Evolutionary conservation across 371 early-diverging fungal genomes (phyloP).

Genomic region (Apophysomyces trapeziformis): DNA sequence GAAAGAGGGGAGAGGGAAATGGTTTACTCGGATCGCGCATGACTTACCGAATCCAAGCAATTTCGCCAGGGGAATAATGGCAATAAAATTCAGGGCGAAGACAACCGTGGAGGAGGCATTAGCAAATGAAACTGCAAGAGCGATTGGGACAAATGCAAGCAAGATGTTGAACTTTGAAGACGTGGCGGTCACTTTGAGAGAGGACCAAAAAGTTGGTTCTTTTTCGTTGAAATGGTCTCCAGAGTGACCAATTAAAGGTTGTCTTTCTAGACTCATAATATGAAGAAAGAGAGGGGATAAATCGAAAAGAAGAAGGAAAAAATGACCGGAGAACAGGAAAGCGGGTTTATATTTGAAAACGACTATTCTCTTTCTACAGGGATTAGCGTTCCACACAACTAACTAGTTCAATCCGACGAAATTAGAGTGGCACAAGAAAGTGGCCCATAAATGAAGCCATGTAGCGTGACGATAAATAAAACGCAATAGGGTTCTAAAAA

Average conservation of each 20-base stretch:
- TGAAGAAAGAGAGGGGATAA: not conserved
- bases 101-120: slow-evolving; percentile 63
- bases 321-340: not conserved
- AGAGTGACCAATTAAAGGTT: slow-evolving; percentile 27
- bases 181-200: slow-evolving; percentile 31
- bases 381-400: too few species aligned
- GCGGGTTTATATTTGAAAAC: not conserved
- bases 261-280: slow-evolving; percentile 33
- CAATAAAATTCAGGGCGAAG: slow-evolving; percentile 87
- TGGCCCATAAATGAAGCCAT: slow-evolving; percentile 9
- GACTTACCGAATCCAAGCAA: slow-evolving; percentile 45
- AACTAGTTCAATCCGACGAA: not conserved
- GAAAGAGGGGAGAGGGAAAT: too few species aligned
- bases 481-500: slow-evolving; percentile 3
- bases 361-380: not conserved
- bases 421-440: slow-evolving; percentile 4
- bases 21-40: too few species aligned
- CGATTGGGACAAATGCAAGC: slow-evolving; percentile 79
- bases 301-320: slow-evolving; percentile 7
- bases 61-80: slow-evolving; percentile 89
- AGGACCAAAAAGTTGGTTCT: slow-evolving; percentile 40
- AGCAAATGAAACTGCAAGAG: slow-evolving; percentile 60
- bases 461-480: slow-evolving; percentile 9
- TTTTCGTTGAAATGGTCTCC: slow-evolving; percentile 12
- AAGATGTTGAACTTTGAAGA: slow-evolving; percentile 69